Conservation (phyloP, 129 eudicot genomes). For the Pittosporum tobira region DNA sequence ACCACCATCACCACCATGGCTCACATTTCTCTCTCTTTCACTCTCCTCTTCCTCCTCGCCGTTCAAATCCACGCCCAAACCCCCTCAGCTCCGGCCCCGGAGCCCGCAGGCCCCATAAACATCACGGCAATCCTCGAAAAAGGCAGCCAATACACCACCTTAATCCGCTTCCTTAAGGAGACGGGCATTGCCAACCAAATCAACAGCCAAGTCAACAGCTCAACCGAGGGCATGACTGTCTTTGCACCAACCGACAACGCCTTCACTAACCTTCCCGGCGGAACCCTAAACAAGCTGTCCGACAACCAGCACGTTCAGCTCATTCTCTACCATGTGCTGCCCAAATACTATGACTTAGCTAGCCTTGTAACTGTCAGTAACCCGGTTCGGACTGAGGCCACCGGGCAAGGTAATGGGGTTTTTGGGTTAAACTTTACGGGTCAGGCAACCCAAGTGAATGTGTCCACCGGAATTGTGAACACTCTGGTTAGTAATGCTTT, state of each 20-base stretch:
- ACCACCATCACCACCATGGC: slow-evolving; percentile 21
- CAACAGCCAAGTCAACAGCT: slow-evolving; percentile 58
- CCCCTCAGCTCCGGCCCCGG: slow-evolving; percentile 50
- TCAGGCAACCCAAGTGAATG: slow-evolving; percentile 51
- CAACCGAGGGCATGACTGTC: slow-evolving; percentile 69
- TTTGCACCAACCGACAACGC: slow-evolving; percentile 92
- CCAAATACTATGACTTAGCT: slow-evolving; percentile 42
- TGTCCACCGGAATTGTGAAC: slow-evolving; percentile 38
- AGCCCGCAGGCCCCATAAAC: slow-evolving; percentile 54
- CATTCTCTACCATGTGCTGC: slow-evolving; percentile 48
- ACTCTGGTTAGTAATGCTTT: slow-evolving; percentile 42
- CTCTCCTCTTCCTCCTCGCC: slow-evolving; percentile 23
- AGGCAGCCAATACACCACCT: slow-evolving; percentile 43
- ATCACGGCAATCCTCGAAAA: slow-evolving; percentile 49
- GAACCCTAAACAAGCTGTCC: slow-evolving; percentile 50
- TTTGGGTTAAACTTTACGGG: slow-evolving; percentile 51
- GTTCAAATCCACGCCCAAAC: slow-evolving; percentile 25
- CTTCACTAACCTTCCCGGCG: slow-evolving; percentile 58
- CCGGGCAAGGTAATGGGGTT: slow-evolving; percentile 30
- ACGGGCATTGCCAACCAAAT: slow-evolving; percentile 52
- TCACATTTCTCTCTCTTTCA: slow-evolving; percentile 7
- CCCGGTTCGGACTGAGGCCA: slow-evolving; percentile 72
- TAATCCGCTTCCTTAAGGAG: slow-evolving; percentile 40
- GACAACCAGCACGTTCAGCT: slow-evolving; percentile 52
- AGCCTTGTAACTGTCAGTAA: slow-evolving; percentile 52